A percentile compares a stretch with the other conserved stretches of the same genome.
phyloP scores from a whole-genome alignment of 2,329 filamentous ascomycete species.

The Penicillium sp. region DNA sequence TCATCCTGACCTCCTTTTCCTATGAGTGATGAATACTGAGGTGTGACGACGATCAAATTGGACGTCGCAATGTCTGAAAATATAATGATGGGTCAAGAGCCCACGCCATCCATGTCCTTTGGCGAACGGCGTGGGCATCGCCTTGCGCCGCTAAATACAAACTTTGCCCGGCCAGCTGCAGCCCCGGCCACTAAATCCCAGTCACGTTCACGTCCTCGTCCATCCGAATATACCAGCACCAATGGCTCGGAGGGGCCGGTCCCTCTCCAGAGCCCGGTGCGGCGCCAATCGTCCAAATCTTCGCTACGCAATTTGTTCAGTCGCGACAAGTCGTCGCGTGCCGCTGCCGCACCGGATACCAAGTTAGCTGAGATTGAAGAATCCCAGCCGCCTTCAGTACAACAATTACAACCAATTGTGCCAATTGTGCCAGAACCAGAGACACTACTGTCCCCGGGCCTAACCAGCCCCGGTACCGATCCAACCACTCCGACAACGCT shows the following conservation, averaged over 20 bases:
- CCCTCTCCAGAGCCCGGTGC: constrained; percentile 33
- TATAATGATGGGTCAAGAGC: constrained; percentile 1
- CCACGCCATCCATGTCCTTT: constrained; percentile 25
- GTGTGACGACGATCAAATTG: neutral
- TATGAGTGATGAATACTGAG: constrained; percentile 2
- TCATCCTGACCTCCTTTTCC: constrained; percentile 18
- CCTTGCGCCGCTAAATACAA: constrained; percentile 39
- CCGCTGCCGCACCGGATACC: constrained; percentile 19
- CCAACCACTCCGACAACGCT: constrained; percentile 24
- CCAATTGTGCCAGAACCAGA: constrained; percentile 15
- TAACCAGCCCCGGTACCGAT: constrained; percentile 28
- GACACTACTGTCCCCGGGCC: constrained; percentile 26
- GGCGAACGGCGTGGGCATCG: constrained; percentile 39
- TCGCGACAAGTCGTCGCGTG: constrained; percentile 35
- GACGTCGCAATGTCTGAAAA: constrained; percentile 3
- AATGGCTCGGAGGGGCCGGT: constrained; percentile 30
- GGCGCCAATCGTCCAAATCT: constrained; percentile 38
- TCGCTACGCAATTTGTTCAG: constrained; percentile 39
- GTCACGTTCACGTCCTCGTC: constrained; percentile 27
- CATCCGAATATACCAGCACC: constrained; percentile 29
- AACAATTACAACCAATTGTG: neutral
- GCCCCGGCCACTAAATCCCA: constrained; percentile 19
- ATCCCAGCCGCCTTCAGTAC: constrained; percentile 11
- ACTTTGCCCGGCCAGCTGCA: constrained; percentile 33
- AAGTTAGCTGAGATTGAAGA: constrained; percentile 38